phyloP scores from a whole-genome alignment of 225 moss, liverwort and hornwort genomes.

The Thuidium tamariscinum region DNA sequence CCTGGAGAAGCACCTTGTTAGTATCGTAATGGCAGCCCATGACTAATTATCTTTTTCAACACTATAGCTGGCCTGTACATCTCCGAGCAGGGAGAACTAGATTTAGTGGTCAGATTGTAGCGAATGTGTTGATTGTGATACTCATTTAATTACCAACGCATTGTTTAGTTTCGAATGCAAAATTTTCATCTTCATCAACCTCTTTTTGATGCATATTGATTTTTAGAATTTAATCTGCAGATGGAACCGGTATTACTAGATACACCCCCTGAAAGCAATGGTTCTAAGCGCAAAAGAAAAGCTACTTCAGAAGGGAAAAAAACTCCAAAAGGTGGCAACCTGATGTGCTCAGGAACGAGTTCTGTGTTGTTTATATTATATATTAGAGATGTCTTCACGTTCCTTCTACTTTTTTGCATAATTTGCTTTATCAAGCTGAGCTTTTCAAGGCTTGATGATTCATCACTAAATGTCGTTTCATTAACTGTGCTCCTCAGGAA shows the following conservation, averaged over 20 bases:
- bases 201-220: neutral
- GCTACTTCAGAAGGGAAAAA: slow-evolving; percentile 13
- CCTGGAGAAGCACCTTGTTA: neutral
- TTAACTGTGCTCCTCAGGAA: slow-evolving; percentile 2
- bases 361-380: neutral
- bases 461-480: neutral
- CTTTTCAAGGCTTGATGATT: neutral
- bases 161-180: neutral
- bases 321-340: slow-evolving; percentile 17
- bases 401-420: neutral
- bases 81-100: neutral
- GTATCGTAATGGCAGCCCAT: neutral
- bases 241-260: neutral
- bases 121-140: neutral
- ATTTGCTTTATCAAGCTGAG: neutral
- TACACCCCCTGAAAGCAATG: slow-evolving; percentile 18
- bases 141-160: neutral
- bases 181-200: neutral
- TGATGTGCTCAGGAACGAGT: neutral
- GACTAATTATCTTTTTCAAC: neutral
- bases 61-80: neutral
- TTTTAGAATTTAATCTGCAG: slow-evolving; percentile 1
- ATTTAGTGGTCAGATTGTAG: neutral
- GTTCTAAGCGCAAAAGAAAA: slow-evolving; percentile 26
- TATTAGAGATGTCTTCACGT: neutral